Base-by-base conservation (phyloP, 495 filamentous ascomycete species). In the Umbilicaria muhlenbergii region DNA sequence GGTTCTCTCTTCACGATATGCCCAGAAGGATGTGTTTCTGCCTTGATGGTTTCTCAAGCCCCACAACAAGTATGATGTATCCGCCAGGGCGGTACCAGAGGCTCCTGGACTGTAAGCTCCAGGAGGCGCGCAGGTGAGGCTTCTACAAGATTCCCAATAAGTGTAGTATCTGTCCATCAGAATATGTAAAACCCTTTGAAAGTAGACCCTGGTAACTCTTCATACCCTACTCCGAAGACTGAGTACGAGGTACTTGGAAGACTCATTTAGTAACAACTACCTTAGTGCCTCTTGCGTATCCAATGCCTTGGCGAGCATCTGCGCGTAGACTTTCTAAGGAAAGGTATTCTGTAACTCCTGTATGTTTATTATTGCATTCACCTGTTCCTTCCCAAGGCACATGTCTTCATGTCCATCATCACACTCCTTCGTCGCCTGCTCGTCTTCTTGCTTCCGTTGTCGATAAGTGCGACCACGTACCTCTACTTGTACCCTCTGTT, bases 401-500 rank as follows among this genome's bases (percentile, higher is more conserved):
- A 31, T 33, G n/a, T 28, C 24, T 28, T 28, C 24, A 28, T 28
- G 24, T 32, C n/a, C 18, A 47, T 47, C 39, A 17, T 42, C 19
- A 58, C 60, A 54, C 59, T 77, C 47, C 67, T 83, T 47, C 69
- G 71, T 68, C 66, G 72, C 68, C 63, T 64, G 53, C 66, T 83
- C 58, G 61, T 68, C 55, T 53, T 83, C 39, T 70, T 93, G 38
- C 49, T 86, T 37, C 78, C 82, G n/a, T 58, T 87, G 42, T 74
- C 80, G 42, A 49, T 89, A 44, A 58, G 74, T 44, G 69, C 70
- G 48, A 86, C 81, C 43, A 44, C 77, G 47, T 89, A 86, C 61
- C 71, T 98, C 41, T 94, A 95, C 63, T 67, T 86, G 48, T 98
- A 92, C 64, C 89, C 91, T 3, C 55, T 85, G 49, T 77, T 94